phyloP scores from a whole-genome alignment of 768 basidiomycete species.

The Fomitopsis serialis region DNA sequence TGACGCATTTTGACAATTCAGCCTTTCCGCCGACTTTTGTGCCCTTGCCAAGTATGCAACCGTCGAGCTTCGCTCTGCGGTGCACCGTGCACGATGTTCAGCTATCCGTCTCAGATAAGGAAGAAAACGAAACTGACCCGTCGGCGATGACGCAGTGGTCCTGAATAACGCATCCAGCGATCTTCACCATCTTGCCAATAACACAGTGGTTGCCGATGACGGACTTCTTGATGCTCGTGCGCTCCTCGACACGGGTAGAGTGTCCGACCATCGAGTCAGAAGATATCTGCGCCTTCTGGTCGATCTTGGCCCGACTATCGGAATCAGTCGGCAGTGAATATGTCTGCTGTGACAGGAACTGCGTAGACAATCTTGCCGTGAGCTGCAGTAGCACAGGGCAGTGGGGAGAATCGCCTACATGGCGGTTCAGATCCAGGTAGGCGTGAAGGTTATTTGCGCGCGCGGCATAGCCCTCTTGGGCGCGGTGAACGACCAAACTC shows the following conservation, averaged over 20 bases:
- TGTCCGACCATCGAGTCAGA: conserved; percentile 76
- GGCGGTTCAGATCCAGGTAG: conserved; percentile 77
- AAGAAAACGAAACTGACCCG: conserved; percentile 46
- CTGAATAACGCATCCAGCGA: conserved; percentile 75
- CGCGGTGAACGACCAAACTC: conserved; percentile 55
- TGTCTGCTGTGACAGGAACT: conserved; percentile 49
- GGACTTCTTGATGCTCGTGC: conserved; percentile 64
- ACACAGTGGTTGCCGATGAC: conserved; percentile 49
- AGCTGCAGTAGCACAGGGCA: neutral
- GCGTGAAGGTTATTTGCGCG: conserved; percentile 73
- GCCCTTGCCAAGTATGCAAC: conserved; percentile 69
- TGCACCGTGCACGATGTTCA: neutral
- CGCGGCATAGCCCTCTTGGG: conserved; percentile 49
- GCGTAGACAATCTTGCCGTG: neutral
- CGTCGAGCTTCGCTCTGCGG: conserved; percentile 67
- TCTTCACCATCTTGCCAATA: conserved; percentile 65
- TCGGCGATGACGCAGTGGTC: conserved; percentile 89
- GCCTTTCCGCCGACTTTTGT: conserved; percentile 70
- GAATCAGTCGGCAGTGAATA: conserved; percentile 56
- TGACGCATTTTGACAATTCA: conserved; percentile 61
- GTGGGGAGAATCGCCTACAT: conserved; percentile 39
- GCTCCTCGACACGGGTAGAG: conserved; percentile 79
- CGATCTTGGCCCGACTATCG: conserved; percentile 63
- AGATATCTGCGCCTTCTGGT: conserved; percentile 80
- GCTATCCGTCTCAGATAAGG: neutral